Evolutionary conservation across 768 basidiomycete genomes (phyloP).

Genomic region (Leccinum variicolor): DNA sequence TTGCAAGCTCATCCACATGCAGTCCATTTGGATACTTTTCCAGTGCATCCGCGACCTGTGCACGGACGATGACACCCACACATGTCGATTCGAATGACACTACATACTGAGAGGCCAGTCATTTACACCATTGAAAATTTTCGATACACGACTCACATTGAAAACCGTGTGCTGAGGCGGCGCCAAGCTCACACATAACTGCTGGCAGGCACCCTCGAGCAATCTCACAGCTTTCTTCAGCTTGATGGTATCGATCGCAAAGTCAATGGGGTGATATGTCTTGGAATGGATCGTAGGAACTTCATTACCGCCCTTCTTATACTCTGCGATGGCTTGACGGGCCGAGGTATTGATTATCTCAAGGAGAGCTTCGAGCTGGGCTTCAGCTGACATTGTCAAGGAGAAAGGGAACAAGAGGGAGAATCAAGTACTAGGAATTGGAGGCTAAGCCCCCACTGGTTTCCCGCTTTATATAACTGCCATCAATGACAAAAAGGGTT

Average conservation of each 20-base stretch:
- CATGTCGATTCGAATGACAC: conserved; percentile 27
- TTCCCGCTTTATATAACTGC: neutral
- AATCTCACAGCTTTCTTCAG: conserved; percentile 25
- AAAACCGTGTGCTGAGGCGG: conserved; percentile 27
- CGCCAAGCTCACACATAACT: conserved; percentile 24
- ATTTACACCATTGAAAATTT: neutral
- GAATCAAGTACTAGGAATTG: neutral
- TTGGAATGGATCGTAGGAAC: conserved; percentile 25
- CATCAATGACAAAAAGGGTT: neutral
- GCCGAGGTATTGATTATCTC: conserved; percentile 30
- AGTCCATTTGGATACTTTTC: conserved; percentile 25
- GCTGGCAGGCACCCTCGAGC: conserved; percentile 27
- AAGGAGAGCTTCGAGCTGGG: conserved; percentile 16
- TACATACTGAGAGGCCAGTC: conserved; percentile 6
- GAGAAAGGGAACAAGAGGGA: neutral
- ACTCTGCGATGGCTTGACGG: conserved; percentile 22
- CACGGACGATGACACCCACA: neutral
- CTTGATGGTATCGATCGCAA: conserved; percentile 14
- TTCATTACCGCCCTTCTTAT: conserved; percentile 20
- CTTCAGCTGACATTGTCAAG: conserved; percentile 16
- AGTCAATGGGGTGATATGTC: conserved; percentile 23
- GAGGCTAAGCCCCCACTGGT: neutral
- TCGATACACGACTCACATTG: conserved; percentile 15
- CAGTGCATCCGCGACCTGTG: conserved; percentile 4
- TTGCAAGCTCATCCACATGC: conserved; percentile 23